These are phyloP conservation scores for Ganoderma meredithae DNA, from an alignment of 1,284 basidiomycete species.

Conservation along the genomic window DNA sequence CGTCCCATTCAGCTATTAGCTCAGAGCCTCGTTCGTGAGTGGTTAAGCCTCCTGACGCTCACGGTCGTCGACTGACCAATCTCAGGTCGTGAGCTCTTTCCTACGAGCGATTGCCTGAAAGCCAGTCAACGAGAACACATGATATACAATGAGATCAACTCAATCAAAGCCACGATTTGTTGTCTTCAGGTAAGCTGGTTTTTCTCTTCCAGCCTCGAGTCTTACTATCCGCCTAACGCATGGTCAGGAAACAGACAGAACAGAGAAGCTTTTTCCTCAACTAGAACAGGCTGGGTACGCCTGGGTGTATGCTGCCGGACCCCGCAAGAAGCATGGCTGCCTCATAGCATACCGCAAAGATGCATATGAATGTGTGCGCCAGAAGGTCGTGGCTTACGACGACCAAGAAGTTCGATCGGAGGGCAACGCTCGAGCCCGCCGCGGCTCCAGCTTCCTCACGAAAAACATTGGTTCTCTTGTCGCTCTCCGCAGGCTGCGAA, in stretches of 20 bases:
- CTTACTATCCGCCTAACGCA: not conserved
- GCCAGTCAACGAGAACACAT: slow-evolving; percentile 76
- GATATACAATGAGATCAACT: slow-evolving; percentile 76
- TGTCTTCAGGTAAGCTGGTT: slow-evolving; percentile 73
- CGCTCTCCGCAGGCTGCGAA: slow-evolving; percentile 59
- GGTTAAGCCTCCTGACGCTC: not conserved
- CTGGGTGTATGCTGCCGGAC: slow-evolving; percentile 69
- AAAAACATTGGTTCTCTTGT: slow-evolving; percentile 85
- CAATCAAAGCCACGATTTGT: slow-evolving; percentile 75
- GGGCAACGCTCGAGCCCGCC: slow-evolving; percentile 46
- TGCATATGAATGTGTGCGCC: slow-evolving; percentile 55
- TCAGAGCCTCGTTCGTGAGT: slow-evolving; percentile 80
- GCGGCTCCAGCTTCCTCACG: slow-evolving; percentile 76
- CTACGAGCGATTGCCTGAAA: slow-evolving; percentile 83
- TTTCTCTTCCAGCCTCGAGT: not conserved
- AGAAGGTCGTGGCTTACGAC: slow-evolving; percentile 70
- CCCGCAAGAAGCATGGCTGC: slow-evolving; percentile 83
- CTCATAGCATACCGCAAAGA: slow-evolving; percentile 74
- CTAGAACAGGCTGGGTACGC: slow-evolving; percentile 67
- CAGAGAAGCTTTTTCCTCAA: slow-evolving; percentile 69
- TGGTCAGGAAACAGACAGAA: slow-evolving; percentile 75
- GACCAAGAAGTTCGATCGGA: slow-evolving; percentile 57
- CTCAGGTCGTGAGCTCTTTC: slow-evolving; percentile 85
- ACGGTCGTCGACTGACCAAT: not conserved
- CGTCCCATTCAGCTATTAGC: slow-evolving; percentile 65